Evolutionary conservation across 2,329 filamentous ascomycete genomes (phyloP).

Genomic region (Hortaea werneckii): DNA sequence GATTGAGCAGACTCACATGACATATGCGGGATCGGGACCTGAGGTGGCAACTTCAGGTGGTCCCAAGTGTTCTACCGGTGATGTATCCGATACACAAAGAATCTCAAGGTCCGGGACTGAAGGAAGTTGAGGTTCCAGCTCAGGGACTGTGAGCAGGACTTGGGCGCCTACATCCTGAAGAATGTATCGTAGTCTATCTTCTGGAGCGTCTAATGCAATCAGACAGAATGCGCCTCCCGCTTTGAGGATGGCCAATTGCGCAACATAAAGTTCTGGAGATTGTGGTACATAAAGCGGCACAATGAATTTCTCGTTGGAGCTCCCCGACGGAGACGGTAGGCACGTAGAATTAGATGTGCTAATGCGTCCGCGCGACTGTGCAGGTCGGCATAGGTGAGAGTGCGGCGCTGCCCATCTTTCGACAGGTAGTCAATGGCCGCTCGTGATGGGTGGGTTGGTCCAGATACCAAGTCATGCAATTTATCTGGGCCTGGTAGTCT

Average conservation of each 20-base stretch:
- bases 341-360: conserved; percentile 40
- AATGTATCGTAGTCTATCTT: conserved; percentile 70
- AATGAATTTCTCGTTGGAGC: conserved; percentile 31
- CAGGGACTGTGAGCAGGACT: conserved; percentile 54
- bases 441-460: conserved; percentile 20
- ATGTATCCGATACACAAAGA: conserved; percentile 27
- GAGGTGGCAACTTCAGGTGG: conserved; percentile 2
- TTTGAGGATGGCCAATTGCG: conserved; percentile 67
- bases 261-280: conserved; percentile 65
- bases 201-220: conserved; percentile 65
- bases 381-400: conserved; percentile 53
- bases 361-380: conserved; percentile 49
- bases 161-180: conserved; percentile 62
- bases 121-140: conserved; percentile 33
- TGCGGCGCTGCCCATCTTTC: conserved; percentile 34
- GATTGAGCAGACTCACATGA: conserved; percentile 54
- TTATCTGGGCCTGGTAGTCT: conserved; percentile 1
- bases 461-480: conserved; percentile 53
- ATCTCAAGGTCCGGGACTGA: conserved; percentile 26
- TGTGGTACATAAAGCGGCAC: conserved; percentile 72
- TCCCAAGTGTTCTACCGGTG: conserved; percentile 29
- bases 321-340: conserved; percentile 6
- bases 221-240: conserved; percentile 80
- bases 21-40: conserved; percentile 55
- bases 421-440: conserved; percentile 56